Percentiles rank a stretch among this genome's conserved stretches.
Conservation (phyloP, 306 rosid species). For the Cotoneaster glaucophyllus region DNA sequence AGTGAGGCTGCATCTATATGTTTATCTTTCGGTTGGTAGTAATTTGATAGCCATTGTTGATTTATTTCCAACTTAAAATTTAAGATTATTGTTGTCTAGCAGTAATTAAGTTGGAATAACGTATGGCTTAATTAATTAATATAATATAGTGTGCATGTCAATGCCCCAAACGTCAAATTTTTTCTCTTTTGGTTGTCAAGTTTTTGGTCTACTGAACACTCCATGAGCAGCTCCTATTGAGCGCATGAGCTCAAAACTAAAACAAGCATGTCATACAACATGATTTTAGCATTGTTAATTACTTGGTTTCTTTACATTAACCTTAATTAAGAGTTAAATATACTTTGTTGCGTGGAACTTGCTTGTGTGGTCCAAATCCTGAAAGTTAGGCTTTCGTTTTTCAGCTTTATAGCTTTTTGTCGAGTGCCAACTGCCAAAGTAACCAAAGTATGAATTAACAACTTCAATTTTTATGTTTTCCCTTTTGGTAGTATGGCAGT, state of each 20-base stretch:
- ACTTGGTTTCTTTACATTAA: background rate
- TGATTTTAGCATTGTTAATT: background rate
- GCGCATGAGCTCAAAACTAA: background rate
- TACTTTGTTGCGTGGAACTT: background rate
- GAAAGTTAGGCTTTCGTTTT: conserved; percentile 13
- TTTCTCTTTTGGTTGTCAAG: background rate
- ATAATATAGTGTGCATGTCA: background rate
- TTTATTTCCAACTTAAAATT: background rate
- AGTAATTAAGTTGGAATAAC: background rate
- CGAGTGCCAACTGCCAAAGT: conserved; percentile 16
- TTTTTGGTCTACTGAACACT: background rate
- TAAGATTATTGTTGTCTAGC: background rate
- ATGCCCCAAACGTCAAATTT: background rate
- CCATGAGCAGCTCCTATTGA: background rate
- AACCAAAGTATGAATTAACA: background rate
- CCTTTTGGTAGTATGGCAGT: no score
- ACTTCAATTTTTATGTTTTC: no score
- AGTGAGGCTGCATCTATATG: background rate
- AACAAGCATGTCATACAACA: background rate
- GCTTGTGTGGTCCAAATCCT: background rate
- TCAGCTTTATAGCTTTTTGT: background rate
- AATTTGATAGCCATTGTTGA: background rate
- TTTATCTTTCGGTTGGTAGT: background rate
- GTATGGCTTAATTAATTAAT: no score
- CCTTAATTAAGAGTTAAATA: background rate